These are phyloP conservation scores for Colletotrichum cuscutae DNA, from an alignment of 2,329 filamentous ascomycete genomes.

Conservation along the genomic window DNA sequence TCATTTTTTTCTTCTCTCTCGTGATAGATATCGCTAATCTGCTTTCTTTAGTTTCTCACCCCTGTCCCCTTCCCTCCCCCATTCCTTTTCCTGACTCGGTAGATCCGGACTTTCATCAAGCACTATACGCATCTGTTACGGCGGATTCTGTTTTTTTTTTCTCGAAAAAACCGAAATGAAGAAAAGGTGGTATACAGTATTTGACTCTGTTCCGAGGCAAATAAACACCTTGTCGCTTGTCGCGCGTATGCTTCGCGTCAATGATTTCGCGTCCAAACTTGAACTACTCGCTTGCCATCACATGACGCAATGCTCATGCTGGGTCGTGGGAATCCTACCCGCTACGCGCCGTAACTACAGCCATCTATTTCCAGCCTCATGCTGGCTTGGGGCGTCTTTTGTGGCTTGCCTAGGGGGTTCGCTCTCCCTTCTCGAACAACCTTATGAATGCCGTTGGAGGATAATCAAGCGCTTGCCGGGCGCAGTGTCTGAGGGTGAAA, in stretches of 20 bases:
- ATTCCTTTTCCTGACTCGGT: background rate
- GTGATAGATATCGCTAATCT: background rate
- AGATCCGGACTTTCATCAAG: background rate
- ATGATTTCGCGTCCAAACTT: background rate
- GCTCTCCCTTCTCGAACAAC: background rate
- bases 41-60: background rate
- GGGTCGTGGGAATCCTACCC: slow-evolving; percentile 22
- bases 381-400: background rate
- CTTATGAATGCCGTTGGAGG: background rate
- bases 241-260: slow-evolving; percentile 13
- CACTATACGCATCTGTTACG: background rate
- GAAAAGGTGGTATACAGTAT: background rate
- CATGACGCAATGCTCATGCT: slow-evolving; percentile 31
- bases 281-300: slow-evolving; percentile 12
- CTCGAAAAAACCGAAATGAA: too few species aligned
- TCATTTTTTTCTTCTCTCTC: background rate
- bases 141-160: background rate
- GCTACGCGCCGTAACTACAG: slow-evolving; percentile 7
- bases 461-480: background rate
- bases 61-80: background rate
- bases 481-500: background rate
- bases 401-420: background rate
- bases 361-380: slow-evolving; percentile 8
- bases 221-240: background rate
- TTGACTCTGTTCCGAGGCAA: background rate